phyloP scores from a whole-genome alignment of 768 basidiomycete genomes.

The Kwoniella sp. region DNA sequence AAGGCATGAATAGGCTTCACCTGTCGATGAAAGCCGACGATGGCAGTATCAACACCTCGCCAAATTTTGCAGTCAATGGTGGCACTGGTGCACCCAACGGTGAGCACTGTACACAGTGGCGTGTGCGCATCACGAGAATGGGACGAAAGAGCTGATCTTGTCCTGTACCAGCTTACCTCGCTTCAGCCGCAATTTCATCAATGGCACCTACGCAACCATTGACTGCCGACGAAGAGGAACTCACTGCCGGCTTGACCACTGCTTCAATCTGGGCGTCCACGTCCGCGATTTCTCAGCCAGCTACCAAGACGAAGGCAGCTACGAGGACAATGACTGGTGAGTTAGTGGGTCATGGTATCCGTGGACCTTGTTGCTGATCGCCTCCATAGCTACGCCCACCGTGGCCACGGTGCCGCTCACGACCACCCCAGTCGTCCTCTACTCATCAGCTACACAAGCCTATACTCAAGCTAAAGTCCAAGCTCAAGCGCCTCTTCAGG shows the following conservation, averaged over 20 bases:
- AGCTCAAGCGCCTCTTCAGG: slow-evolving; percentile 15
- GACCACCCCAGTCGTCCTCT: not conserved
- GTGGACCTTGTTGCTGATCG: not conserved
- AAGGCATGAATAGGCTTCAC: slow-evolving; percentile 13
- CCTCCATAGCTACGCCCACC: not conserved
- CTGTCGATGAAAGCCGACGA: slow-evolving; percentile 18
- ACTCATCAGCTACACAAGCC: not conserved
- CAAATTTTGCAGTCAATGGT: slow-evolving; percentile 9
- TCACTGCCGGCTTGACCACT: not conserved
- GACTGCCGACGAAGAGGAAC: not conserved
- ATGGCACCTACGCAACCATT: not conserved
- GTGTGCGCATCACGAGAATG: too few relatives aligned
- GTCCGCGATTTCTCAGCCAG: not conserved
- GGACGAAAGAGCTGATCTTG: not conserved
- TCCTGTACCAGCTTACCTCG: slow-evolving; percentile 9
- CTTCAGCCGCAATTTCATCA: slow-evolving; percentile 1
- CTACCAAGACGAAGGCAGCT: not conserved
- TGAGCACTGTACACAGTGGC: too few relatives aligned
- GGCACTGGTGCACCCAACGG: slow-evolving; percentile 19
- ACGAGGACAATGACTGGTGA: not conserved
- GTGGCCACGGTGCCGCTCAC: not conserved
- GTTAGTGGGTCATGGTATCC: not conserved
- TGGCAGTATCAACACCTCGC: slow-evolving; percentile 11
- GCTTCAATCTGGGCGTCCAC: not conserved
- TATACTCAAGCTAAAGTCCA: not conserved